Evolutionary conservation across 2,329 filamentous ascomycete species (phyloP), one percentile per base, ranked within the genome.

Genomic region (Scedosporium dehoogii): DNA sequence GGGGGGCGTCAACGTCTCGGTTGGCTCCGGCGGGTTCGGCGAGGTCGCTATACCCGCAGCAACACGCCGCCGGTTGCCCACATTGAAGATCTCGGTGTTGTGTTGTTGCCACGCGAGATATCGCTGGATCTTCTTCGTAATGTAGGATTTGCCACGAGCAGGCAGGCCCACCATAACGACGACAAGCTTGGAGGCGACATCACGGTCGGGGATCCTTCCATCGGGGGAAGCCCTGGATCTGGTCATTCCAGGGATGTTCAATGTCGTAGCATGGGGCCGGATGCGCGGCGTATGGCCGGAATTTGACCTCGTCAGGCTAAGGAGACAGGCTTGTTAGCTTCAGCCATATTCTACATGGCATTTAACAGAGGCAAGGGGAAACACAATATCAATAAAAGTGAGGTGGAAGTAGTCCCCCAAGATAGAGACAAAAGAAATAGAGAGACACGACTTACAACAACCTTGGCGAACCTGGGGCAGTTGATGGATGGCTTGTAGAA

Each of bases 151-250:
- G 72, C 94, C 94, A 70, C 94, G 83, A 9, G 94, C 94, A 2
- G 94, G 94, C 69, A 99, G 78, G 66, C 94, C 94, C 64, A 99
- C 94, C 94, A 99, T 99, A 73, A 99, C 87, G 70, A 99, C 96
- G 71, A 97, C 91, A 65, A 99, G 81, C 80, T 99, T 99, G 48
- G 94, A 90, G 59, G 92, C 94, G 59, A 99, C 90, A 81, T 99
- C 94, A 70, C 93, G 85, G 71, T 93, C 87, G 62, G 94, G 89
- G 68, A 99, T 99, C 69, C 91, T 87, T 67, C 94, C 94, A 74
- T 99, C 94, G 7, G 94, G 94, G 1, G 94, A 99, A 58, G 96
- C 91, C 71, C 91, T 91, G 64, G 93, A 97, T 70, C 92, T 89
- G 64, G 94, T 99, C 80, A 99, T 86, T 67, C 94, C 94, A 63